A percentile compares a stretch with the other conserved stretches of the same genome.
phyloP scores from a whole-genome alignment of 2,329 filamentous ascomycete genomes.

The Aotearoamyces nothofagi region DNA sequence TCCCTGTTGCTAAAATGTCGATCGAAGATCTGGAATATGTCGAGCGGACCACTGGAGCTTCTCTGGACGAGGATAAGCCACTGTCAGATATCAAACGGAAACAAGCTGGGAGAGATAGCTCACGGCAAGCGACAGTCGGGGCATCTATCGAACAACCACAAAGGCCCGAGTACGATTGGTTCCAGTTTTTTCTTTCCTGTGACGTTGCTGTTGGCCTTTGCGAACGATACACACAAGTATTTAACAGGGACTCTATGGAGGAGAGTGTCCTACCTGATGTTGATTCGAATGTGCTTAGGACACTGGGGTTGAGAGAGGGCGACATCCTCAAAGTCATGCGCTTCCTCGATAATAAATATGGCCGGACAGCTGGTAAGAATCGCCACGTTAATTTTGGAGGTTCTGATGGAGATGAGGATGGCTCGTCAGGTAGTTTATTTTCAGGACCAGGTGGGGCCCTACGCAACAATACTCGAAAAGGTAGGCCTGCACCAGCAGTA shows the following conservation, averaged over 20 bases:
- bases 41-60: constrained; percentile 72
- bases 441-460: constrained; percentile 83
- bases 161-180: constrained; percentile 87
- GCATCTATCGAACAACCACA: constrained; percentile 44
- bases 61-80: constrained; percentile 83
- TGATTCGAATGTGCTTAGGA: constrained; percentile 66
- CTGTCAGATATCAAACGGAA: constrained; percentile 60
- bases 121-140: constrained; percentile 26
- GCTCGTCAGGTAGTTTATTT: constrained; percentile 55
- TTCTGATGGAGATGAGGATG: constrained; percentile 38
- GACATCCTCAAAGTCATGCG: constrained; percentile 96
- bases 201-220: constrained; percentile 87
- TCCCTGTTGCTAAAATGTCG: constrained; percentile 92
- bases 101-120: constrained; percentile 10
- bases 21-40: constrained; percentile 91
- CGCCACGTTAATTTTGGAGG: constrained; percentile 36
- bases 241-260: constrained; percentile 86
- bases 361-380: constrained; percentile 44
- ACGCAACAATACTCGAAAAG: constrained; percentile 88
- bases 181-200: constrained; percentile 90
- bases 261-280: constrained; percentile 87
- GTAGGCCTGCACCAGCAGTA: constrained; percentile 72
- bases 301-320: constrained; percentile 84
- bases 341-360: constrained; percentile 66
- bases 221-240: constrained; percentile 84